phyloP scores from a whole-genome alignment of 1,284 basidiomycete genomes.

The Filobasidium uniguttulatum region DNA sequence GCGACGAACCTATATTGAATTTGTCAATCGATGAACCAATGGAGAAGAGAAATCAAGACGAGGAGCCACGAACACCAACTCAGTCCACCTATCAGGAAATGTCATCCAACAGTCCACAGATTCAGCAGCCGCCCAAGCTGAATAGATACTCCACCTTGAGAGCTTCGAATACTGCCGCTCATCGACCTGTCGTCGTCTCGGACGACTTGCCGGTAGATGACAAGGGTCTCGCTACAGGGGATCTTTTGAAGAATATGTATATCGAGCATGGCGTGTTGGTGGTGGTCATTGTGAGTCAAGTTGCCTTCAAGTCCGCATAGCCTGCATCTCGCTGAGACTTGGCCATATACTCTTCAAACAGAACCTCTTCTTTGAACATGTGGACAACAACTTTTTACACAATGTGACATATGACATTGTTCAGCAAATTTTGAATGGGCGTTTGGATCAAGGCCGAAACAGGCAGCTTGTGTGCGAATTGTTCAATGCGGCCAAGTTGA shows the following conservation, averaged over 20 bases:
- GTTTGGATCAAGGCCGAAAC: constrained; percentile 60
- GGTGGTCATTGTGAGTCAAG: constrained; percentile 54
- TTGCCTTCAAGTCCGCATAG: not conserved
- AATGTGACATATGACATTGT: constrained; percentile 93
- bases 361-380: constrained; percentile 86
- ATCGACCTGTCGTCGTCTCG: no score
- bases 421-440: constrained; percentile 86
- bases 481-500: constrained; percentile 63
- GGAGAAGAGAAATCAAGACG: not conserved
- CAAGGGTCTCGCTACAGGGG: constrained; percentile 40
- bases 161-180: no score
- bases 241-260: constrained; percentile 61
- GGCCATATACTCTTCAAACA: not conserved
- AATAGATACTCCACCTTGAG: no score
- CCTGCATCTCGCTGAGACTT: not conserved
- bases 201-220: no score
- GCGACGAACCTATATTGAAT: no score
- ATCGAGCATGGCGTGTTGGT: constrained; percentile 56
- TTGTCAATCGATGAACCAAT: no score
- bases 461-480: constrained; percentile 65
- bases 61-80: not conserved
- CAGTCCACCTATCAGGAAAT: not conserved
- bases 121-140: no score
- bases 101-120: no score
- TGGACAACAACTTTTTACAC: constrained; percentile 97